Base-by-base conservation (phyloP, 164 flowering plant genomes). In the Stephania yunnanensis region DNA sequence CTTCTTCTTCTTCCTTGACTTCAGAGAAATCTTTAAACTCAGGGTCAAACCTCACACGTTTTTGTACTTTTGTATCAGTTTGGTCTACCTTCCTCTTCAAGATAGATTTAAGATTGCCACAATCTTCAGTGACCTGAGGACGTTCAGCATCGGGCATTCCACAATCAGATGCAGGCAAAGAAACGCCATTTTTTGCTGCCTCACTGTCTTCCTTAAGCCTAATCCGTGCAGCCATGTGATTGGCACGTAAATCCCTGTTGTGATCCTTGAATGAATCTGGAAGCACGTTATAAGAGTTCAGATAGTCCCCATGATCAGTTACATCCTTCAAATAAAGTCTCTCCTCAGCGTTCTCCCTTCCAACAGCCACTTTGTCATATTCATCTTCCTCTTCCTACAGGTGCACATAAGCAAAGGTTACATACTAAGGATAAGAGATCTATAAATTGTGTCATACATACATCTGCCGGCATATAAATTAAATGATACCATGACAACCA, bases 341-440 rank as follows among this genome's bases (percentile, higher is more conserved):
- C 15, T 93, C 98, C 55, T 82, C 87, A 25, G 76, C 75, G 58
- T 86, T 81, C 77, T 89, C 95, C 70, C 68, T 83, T 55, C 97
- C 97, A 48, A 83, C 86, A 12, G 99, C 99, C 78, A 91, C 82
- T 81, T 90, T 90, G 77, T 96, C 99, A 82, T 73, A 90, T 55
- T 83, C 87, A 81, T 94, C 99, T 84, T 96, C 99, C 83, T 96
- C 99, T 58, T 92, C 99, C 98, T 96, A 87, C 80, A 83, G 0
- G 70, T 31, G 36, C 64, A 19, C n/a, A 7, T 4, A 15, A 10
- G 13, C 42, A 46, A 30, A 50, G 11, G 76, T 65, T 29, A 13
- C 72, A 53, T 46, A 25, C 3, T 13, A 44, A 36, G n/a, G 31
- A 12, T 29, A 20, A 9, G 20, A 30, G 3, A 70, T 68, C 15